Conservation (phyloP, 345 rosid species). For the Dipteronia sinensis region DNA sequence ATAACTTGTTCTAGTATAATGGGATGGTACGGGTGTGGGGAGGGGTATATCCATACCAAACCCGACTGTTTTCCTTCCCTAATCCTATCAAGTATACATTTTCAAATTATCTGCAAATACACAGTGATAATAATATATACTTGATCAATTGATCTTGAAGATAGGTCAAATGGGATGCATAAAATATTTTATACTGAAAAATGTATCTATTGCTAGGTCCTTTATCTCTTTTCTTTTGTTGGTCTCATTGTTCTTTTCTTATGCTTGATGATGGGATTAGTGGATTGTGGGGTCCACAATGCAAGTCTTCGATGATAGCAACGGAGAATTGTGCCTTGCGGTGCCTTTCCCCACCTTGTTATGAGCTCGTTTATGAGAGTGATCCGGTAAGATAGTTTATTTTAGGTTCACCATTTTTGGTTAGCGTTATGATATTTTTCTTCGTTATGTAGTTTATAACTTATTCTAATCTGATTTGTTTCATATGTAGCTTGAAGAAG, state of each 20-base stretch:
- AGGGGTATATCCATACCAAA: background rate
- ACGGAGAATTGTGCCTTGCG: slow-evolving; percentile 81
- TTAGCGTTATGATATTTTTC: background rate
- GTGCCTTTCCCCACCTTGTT: slow-evolving; percentile 76
- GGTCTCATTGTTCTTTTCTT: slow-evolving; percentile 9
- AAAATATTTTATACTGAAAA: background rate
- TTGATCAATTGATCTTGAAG: background rate
- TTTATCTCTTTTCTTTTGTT: background rate
- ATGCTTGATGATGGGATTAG: slow-evolving; percentile 42
- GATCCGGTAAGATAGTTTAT: slow-evolving; percentile 59
- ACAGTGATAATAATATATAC: background rate
- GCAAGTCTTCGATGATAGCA: slow-evolving; percentile 62
- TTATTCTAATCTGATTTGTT: slow-evolving; percentile 4
- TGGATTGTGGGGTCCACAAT: slow-evolving; percentile 81
- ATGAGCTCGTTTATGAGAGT: slow-evolving; percentile 69
- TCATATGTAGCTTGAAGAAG: slow-evolving; percentile 73
- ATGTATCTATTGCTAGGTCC: background rate
- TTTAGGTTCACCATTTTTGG: background rate
- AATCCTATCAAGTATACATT: slow-evolving; percentile 1
- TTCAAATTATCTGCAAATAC: background rate
- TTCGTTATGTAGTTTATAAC: background rate
- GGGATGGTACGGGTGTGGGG: background rate
- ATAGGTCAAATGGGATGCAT: background rate
- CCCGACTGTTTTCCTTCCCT: background rate
- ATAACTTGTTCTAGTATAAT: background rate